These are phyloP conservation scores for Phytophthora aleatoria DNA, from an alignment of 352 stramenopile species.

Conservation along the genomic window DNA sequence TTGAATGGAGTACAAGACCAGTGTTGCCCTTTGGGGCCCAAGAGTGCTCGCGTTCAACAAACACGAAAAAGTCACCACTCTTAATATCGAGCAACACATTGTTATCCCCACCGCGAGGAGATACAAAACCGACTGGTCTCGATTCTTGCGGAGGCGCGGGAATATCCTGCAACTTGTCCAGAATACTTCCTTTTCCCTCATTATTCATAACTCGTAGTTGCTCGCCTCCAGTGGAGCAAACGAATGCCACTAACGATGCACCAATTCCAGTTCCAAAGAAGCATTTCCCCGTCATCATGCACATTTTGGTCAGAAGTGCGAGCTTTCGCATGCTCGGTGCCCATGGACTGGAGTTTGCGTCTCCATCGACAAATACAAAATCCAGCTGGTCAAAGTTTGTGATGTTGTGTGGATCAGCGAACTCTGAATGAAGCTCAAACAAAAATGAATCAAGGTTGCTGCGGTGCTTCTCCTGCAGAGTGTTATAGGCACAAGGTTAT, in stretches of 20 bases:
- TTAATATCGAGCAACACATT: constrained; percentile 74
- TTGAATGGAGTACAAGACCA: constrained; percentile 69
- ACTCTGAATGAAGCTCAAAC: constrained; percentile 80
- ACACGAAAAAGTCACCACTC: constrained; percentile 76
- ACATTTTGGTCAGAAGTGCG: constrained; percentile 76
- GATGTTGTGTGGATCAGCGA: constrained; percentile 60
- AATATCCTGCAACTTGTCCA: constrained; percentile 48
- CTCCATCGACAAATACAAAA: constrained; percentile 80
- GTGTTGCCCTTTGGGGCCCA: constrained; percentile 83
- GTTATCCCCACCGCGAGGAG: constrained; percentile 14
- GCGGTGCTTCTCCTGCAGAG: constrained; percentile 56
- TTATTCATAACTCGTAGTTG: constrained; percentile 68
- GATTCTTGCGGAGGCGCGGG: constrained; percentile 34
- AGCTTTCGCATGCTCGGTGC: constrained; percentile 65
- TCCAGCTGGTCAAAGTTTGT: constrained; percentile 84
- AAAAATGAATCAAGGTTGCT: constrained; percentile 75
- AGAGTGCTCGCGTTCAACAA: constrained; percentile 27
- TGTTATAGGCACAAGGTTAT: neutral
- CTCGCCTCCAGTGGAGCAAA: constrained; percentile 77
- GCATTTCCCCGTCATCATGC: constrained; percentile 89
- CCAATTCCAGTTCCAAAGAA: constrained; percentile 70
- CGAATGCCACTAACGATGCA: constrained; percentile 61
- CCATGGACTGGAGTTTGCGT: constrained; percentile 69
- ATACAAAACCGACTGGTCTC: constrained; percentile 21
- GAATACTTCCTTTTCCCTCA: constrained; percentile 49